These are phyloP conservation scores for Sporothrix variecibatus DNA, from an alignment of 2,329 filamentous ascomycete genomes.

Conservation along the genomic window DNA sequence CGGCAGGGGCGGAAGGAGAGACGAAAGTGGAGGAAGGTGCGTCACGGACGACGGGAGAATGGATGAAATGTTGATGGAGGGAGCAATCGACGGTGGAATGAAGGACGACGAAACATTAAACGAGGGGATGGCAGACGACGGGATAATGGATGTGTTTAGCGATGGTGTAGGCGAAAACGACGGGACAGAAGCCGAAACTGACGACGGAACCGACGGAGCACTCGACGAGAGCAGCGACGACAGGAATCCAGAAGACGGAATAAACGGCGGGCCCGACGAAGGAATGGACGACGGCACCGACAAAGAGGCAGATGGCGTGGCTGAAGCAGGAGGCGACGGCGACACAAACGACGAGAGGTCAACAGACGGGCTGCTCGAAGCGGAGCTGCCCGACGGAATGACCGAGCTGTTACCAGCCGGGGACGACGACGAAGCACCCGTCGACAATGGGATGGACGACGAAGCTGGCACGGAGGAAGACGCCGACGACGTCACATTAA, in stretches of 20 bases:
- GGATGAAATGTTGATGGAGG: background rate
- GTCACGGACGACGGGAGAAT: background rate
- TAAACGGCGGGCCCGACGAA: background rate
- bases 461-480: background rate
- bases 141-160: background rate
- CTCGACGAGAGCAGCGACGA: constrained; percentile 3
- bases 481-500: background rate
- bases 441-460: background rate
- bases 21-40: background rate
- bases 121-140: background rate
- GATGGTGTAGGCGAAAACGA: background rate
- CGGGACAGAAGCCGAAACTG: background rate
- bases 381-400: background rate
- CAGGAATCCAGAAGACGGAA: background rate
- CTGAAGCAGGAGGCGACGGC: background rate
- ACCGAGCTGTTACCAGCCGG: background rate
- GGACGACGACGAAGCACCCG: background rate
- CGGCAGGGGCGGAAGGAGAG: background rate
- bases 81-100: background rate
- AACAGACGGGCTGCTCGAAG: background rate
- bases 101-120: background rate
- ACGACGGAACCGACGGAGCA: background rate
- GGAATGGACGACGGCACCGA: background rate
- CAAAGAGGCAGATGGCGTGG: background rate
- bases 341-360: background rate